These are phyloP conservation scores for Anaeromyces robustus DNA, from an alignment of 192 early-diverging fungal species.

Conservation along the genomic window DNA sequence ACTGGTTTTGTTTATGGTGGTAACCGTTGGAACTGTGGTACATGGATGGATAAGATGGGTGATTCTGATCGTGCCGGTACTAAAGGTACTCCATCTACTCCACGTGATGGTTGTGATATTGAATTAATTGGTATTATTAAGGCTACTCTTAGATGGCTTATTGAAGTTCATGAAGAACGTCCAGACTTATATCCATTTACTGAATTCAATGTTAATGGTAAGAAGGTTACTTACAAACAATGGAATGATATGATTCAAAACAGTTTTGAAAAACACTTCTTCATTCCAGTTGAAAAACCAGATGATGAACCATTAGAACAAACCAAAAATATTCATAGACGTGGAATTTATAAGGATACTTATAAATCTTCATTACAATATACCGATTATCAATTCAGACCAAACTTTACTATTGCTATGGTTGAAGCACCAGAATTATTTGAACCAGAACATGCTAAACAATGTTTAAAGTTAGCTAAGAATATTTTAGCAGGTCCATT, in stretches of 20 bases:
- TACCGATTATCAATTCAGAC: conserved; percentile 84
- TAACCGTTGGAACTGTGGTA: conserved; percentile 86
- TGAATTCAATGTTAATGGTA: conserved; percentile 16
- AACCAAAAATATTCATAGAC: conserved; percentile 54
- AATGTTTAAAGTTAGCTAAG: conserved; percentile 49
- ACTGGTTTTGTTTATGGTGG: conserved; percentile 78
- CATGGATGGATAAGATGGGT: conserved; percentile 96
- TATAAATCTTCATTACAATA: conserved; percentile 50
- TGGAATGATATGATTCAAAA: conserved; percentile 70
- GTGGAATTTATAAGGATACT: conserved; percentile 91
- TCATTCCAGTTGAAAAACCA: conserved; percentile 57
- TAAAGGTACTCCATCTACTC: conserved; percentile 78
- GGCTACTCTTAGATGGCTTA: conserved; percentile 69
- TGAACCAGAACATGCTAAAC: conserved; percentile 52
- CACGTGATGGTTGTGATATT: conserved; percentile 77
- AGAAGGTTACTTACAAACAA: conserved; percentile 41
- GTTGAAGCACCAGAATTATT: conserved; percentile 82
- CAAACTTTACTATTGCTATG: conserved; percentile 85
- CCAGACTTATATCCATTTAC: conserved; percentile 18
- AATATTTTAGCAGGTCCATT: conserved; percentile 63
- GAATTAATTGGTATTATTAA: conserved; percentile 88
- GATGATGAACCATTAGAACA: conserved; percentile 46
- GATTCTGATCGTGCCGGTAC: conserved; percentile 88
- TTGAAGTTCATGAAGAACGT: conserved; percentile 20
- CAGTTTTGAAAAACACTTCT: conserved; percentile 78